Percentiles rank a stretch among this genome's conserved stretches.
Conservation (phyloP, 805 yeast genomes). For the Kluyveromyces dobzhanskii region DNA sequence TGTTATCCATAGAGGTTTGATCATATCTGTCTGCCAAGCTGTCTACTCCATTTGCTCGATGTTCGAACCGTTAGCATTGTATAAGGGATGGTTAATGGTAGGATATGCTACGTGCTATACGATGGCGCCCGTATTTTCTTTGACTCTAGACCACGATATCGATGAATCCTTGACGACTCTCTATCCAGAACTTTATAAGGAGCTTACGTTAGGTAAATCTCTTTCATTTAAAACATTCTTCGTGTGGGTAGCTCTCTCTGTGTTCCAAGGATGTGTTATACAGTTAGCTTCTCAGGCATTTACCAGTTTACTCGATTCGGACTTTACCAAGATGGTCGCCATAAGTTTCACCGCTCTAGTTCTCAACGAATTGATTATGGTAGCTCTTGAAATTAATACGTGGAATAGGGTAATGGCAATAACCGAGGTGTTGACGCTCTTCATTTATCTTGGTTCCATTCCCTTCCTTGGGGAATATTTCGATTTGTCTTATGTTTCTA, state of each 20-base stretch:
- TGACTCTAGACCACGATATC: slow-evolving; percentile 86
- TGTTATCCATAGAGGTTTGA: slow-evolving; percentile 90
- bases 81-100: slow-evolving; percentile 96
- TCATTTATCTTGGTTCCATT: slow-evolving; percentile 59
- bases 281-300: slow-evolving; percentile 76
- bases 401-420: slow-evolving; percentile 78
- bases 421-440: slow-evolving; percentile 62
- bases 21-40: slow-evolving; percentile 92
- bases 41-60: slow-evolving; percentile 78
- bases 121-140: slow-evolving; percentile 94
- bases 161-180: slow-evolving; percentile 79
- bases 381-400: slow-evolving; percentile 82
- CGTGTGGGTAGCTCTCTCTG: slow-evolving; percentile 80
- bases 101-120: slow-evolving; percentile 97
- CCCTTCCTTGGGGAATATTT: slow-evolving; percentile 88
- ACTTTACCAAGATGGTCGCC: slow-evolving; percentile 73
- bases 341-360: slow-evolving; percentile 73
- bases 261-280: slow-evolving; percentile 85
- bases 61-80: slow-evolving; percentile 90
- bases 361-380: slow-evolving; percentile 86
- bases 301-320: slow-evolving; percentile 46
- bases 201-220: slow-evolving; percentile 79
- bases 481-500: slow-evolving; percentile 53
- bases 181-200: slow-evolving; percentile 93
- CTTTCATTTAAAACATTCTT: slow-evolving; percentile 81